phyloP scores from a whole-genome alignment of 2,329 filamentous ascomycete genomes.

The Ramichloridium luteum region DNA sequence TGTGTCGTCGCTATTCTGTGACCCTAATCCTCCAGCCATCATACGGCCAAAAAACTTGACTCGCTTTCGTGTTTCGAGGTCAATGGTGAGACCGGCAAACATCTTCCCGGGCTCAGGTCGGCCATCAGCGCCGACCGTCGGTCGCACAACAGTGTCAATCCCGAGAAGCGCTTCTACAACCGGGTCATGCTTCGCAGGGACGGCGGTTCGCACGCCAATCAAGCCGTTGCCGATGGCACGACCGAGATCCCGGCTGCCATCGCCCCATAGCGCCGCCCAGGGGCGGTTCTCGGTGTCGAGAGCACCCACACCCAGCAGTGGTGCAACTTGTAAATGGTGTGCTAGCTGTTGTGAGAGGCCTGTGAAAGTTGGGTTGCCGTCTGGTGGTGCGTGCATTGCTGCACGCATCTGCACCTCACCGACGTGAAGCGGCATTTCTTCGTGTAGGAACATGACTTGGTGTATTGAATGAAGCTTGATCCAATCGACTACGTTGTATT shows the following conservation, averaged over 20 bases:
- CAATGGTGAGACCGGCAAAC: slow-evolving; percentile 49
- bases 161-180: slow-evolving; percentile 53
- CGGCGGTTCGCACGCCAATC: slow-evolving; percentile 50
- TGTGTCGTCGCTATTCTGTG: slow-evolving; percentile 23
- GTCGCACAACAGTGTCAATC: slow-evolving; percentile 28
- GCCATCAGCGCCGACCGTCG: too few relatives aligned
- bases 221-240: slow-evolving; percentile 49
- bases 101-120: slow-evolving; percentile 35
- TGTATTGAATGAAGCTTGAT: not conserved
- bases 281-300: slow-evolving; percentile 53
- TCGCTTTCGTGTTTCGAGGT: slow-evolving; percentile 55
- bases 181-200: slow-evolving; percentile 55
- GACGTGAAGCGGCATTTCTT: slow-evolving; percentile 44
- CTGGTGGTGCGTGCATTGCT: slow-evolving; percentile 45
- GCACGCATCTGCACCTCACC: slow-evolving; percentile 56
- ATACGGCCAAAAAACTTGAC: slow-evolving; percentile 64
- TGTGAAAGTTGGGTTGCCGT: slow-evolving; percentile 54
- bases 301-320: slow-evolving; percentile 61
- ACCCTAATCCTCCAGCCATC: slow-evolving; percentile 47
- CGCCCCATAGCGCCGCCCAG: slow-evolving; percentile 69
- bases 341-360: slow-evolving; percentile 51
- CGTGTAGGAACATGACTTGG: slow-evolving; percentile 31
- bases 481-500: too few relatives aligned
- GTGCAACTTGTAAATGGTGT: slow-evolving; percentile 47
- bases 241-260: slow-evolving; percentile 54